phyloP scores from a whole-genome alignment of 2,329 filamentous ascomycete species.

The Purpureocillium takamizusanense region DNA sequence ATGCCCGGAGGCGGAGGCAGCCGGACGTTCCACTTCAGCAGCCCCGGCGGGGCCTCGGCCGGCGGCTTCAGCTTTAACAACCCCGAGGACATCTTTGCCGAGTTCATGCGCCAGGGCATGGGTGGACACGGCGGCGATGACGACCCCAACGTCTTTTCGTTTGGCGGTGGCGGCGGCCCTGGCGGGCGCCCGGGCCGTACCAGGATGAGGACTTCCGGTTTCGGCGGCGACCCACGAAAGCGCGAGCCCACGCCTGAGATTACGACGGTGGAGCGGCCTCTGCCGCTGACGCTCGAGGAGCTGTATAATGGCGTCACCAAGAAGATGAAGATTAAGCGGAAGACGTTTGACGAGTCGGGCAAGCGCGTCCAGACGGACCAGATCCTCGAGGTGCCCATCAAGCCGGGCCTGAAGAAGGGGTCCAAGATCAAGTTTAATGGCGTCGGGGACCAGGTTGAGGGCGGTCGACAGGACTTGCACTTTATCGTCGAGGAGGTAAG shows the following conservation, averaged over 20 bases:
- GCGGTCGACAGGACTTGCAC: constrained; percentile 88
- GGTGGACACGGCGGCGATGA: constrained; percentile 31
- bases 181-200: constrained; percentile 25
- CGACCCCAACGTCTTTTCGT: constrained; percentile 45
- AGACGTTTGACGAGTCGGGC: constrained; percentile 79
- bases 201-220: constrained; percentile 30
- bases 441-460: constrained; percentile 96
- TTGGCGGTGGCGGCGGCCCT: constrained; percentile 34
- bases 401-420: constrained; percentile 88
- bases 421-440: constrained; percentile 98
- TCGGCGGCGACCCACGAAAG: constrained; percentile 21
- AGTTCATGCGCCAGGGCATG: constrained; percentile 60
- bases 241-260: constrained; percentile 63
- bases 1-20: constrained; percentile 35
- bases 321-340: constrained; percentile 97
- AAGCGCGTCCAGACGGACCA: constrained; percentile 84
- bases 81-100: constrained; percentile 74
- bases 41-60: constrained; percentile 38
- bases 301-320: constrained; percentile 80
- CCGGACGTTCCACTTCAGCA: constrained; percentile 57
- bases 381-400: constrained; percentile 90
- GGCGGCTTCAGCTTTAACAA: constrained; percentile 74
- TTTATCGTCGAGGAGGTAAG: constrained; percentile 91
- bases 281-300: constrained; percentile 80
- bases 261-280: constrained; percentile 77